Conservation (phyloP, 495 filamentous ascomycete genomes). For the Xylaria cubensis region DNA sequence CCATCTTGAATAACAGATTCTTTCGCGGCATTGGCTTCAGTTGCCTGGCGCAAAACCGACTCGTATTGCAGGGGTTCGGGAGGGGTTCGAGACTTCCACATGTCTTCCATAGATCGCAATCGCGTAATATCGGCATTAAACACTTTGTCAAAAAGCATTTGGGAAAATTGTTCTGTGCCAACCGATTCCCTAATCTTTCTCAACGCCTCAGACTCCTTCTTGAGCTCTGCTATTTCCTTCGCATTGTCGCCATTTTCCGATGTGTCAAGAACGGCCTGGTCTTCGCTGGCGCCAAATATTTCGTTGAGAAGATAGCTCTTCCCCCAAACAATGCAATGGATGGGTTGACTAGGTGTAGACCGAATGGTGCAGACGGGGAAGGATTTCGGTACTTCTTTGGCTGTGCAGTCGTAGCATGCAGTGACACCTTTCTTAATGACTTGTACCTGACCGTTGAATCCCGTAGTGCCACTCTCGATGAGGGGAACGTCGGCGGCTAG, state of each 20-base stretch:
- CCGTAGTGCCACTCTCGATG: slow-evolving; percentile 96
- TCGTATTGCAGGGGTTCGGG: slow-evolving; percentile 76
- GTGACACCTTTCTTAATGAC: slow-evolving; percentile 93
- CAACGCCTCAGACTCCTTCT: slow-evolving; percentile 80
- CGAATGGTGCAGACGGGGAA: slow-evolving; percentile 97
- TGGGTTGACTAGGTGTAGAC: slow-evolving; percentile 91
- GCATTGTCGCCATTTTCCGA: slow-evolving; percentile 84
- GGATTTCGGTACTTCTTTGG: slow-evolving; percentile 85
- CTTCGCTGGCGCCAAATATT: slow-evolving; percentile 90
- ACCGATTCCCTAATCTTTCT: slow-evolving; percentile 83
- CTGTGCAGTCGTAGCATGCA: slow-evolving; percentile 94
- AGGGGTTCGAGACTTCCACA: slow-evolving; percentile 87
- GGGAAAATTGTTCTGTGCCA: slow-evolving; percentile 77
- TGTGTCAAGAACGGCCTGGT: slow-evolving; percentile 77
- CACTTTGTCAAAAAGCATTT: slow-evolving; percentile 90
- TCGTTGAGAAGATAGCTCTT: slow-evolving; percentile 96
- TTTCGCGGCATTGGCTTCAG: slow-evolving; percentile 58
- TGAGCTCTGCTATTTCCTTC: slow-evolving; percentile 84
- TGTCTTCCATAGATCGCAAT: slow-evolving; percentile 86
- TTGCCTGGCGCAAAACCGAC: slow-evolving; percentile 48
- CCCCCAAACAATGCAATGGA: slow-evolving; percentile 99
- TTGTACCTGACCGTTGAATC: slow-evolving; percentile 97
- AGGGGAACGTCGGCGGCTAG: slow-evolving; percentile 87
- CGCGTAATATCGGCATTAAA: slow-evolving; percentile 86
- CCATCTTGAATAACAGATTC: slow-evolving; percentile 66